Evolutionary conservation across 2,329 filamentous ascomycete species (phyloP), one percentile per base, ranked within the genome.

Genomic region (Colletotrichum melonis): DNA sequence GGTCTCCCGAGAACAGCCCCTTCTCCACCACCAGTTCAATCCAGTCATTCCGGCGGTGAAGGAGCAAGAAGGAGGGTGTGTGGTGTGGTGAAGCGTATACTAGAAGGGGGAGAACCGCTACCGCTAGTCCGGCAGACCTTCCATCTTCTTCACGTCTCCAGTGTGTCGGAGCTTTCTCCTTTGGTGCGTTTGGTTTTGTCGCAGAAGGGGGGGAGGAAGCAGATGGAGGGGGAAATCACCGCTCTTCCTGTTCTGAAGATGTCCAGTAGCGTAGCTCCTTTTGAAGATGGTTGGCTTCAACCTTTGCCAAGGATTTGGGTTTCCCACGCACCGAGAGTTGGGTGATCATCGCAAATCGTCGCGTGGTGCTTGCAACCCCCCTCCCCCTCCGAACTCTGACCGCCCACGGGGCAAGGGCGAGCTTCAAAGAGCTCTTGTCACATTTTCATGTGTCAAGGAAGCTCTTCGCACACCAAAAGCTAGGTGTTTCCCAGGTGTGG

Each of bases 1-100:
- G 28, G 69, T 49, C 64, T 72, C 64, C 64, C 69, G 69, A 72
- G 64, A 49, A 72, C 49, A 26, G 56, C 16, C 9, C 49, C 26
- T 11, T 58, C 26, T 49, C n/a, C 42, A 49, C 19, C 42, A 49
- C 42, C 26, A 26, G 26, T 49, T 19, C 19, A 49, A 49, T 49
- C 19, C 19, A 49, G 42, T 35, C 26, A 24, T 62, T 28, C 24
- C 30, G 52, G 24, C n/a, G 52, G 38, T 26, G 62, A 52, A 55
- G 30, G 22, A 19, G 16, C 22, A 28, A 52, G 63, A 65, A 55
- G 54, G 63, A 52, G 28, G 2, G 49, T 8, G 16, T 19, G 32
- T 52, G 19, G 42, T 46, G 66, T 57, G 42, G 16, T n/a, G 32
- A 52, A 38, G 54, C 4, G 38, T 35, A 24, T 54, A 22, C 32